These are phyloP conservation scores for Talaromyces islandicus DNA, from an alignment of 2,329 filamentous ascomycete genomes.

Conservation along the genomic window DNA sequence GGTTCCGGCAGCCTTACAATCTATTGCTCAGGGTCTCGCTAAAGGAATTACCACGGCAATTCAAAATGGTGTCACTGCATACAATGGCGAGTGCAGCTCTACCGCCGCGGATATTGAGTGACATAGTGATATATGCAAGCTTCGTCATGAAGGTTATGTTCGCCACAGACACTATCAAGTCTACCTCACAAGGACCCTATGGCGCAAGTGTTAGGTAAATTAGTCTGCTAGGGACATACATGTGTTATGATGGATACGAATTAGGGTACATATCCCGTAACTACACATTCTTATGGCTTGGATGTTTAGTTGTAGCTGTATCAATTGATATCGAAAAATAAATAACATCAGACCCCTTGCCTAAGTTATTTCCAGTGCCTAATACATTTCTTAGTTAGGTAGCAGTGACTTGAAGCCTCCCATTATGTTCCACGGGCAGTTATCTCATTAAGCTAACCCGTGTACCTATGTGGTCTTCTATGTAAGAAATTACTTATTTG, in stretches of 20 bases:
- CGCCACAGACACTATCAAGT: background rate
- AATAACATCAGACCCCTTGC: too few species aligned
- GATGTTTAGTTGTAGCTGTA: background rate
- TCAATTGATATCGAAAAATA: too few species aligned
- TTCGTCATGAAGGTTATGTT: background rate
- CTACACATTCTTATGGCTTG: background rate
- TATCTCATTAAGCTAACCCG: too few species aligned
- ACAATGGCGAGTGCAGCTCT: constrained; percentile 20
- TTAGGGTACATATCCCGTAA: background rate
- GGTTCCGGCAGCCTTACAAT: background rate
- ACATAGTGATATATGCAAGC: background rate
- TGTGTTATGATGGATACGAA: background rate
- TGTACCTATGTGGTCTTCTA: background rate
- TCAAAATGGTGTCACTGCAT: constrained; percentile 24
- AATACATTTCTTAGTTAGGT: background rate
- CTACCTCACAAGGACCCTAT: background rate
- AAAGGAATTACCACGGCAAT: constrained; percentile 23
- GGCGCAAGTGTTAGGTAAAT: background rate
- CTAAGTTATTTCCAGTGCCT: background rate
- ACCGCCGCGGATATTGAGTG: too few species aligned
- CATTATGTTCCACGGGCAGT: too few species aligned
- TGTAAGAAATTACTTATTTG: background rate
- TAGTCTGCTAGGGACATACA: background rate
- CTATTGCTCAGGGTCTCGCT: constrained; percentile 14
- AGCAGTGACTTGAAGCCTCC: too few species aligned